Evolutionary conservation across 1,284 basidiomycete genomes (phyloP).

Genomic region (Pyrrhoderma lamaoense): DNA sequence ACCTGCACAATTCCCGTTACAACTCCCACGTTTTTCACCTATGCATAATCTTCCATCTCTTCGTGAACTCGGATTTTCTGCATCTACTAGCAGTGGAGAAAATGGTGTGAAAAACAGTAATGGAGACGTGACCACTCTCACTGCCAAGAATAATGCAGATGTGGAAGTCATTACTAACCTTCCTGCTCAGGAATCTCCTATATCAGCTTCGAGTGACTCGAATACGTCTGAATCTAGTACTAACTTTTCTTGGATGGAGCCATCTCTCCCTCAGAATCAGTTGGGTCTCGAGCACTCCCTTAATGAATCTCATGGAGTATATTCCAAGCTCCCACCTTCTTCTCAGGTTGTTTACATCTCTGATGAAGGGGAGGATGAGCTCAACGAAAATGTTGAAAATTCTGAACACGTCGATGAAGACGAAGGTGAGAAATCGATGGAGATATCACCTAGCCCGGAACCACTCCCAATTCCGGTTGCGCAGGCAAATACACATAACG

Average conservation of each 20-base stretch:
- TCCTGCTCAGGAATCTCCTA: neutral
- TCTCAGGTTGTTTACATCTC: neutral
- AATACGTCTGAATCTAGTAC: neutral
- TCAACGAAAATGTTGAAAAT: neutral
- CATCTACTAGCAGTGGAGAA: neutral
- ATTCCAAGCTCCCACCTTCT: neutral
- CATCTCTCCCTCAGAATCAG: conserved; percentile 16
- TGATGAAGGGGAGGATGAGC: neutral
- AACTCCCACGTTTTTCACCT: conserved; percentile 1
- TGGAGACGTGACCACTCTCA: neutral
- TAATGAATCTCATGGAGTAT: neutral
- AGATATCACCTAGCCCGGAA: conserved; percentile 8
- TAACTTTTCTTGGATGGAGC: conserved; percentile 3
- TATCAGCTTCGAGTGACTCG: neutral
- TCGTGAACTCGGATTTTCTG: conserved; percentile 11
- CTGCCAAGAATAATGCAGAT: neutral
- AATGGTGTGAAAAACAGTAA: neutral
- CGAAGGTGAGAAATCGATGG: conserved; percentile 9
- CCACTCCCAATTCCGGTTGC: neutral
- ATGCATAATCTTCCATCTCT: conserved; percentile 11
- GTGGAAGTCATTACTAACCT: neutral
- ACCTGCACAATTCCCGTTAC: neutral
- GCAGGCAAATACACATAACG: neutral
- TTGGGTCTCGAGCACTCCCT: conserved; percentile 7
- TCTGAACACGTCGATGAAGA: conserved; percentile 2